These are phyloP conservation scores for Saccharum spontaneum DNA, from an alignment of 176 grass and related monocot species.

Conservation along the genomic window DNA sequence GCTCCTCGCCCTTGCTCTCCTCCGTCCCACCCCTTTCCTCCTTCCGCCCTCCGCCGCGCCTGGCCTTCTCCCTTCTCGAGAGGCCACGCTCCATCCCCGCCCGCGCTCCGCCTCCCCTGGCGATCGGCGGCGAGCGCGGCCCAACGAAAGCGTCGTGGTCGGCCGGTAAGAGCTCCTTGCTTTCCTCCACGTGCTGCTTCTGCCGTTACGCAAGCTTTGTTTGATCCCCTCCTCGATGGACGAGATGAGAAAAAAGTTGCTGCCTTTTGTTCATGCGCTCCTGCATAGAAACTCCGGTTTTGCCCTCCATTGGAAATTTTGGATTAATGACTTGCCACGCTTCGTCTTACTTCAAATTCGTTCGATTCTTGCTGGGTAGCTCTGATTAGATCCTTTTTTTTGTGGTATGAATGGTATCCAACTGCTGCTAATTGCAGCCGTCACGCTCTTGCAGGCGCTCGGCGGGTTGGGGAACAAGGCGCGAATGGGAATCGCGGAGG, in stretches of 20 bases:
- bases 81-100: conserved; percentile 14
- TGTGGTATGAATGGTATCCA: not conserved
- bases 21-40: not conserved
- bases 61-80: not conserved
- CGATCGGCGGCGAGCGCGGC: conserved; percentile 25
- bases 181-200: not conserved
- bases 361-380: not conserved
- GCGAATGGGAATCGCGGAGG: conserved; percentile 53
- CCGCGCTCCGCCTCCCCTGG: conserved; percentile 20
- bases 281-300: not conserved
- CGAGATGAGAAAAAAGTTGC: not conserved
- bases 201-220: not conserved
- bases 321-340: not conserved
- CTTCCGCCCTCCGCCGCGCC: not conserved
- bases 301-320: not conserved
- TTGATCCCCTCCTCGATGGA: not conserved
- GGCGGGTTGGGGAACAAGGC: conserved; percentile 22
- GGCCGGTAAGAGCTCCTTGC: conserved; percentile 22
- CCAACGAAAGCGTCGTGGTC: conserved; percentile 12
- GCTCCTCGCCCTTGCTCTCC: not conserved
- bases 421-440: not conserved
- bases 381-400: not conserved
- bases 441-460: conserved; percentile 41
- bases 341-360: not conserved
- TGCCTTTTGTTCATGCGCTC: not conserved